Evolutionary conservation across 2,329 filamentous ascomycete species (phyloP), one percentile per base, ranked within the genome.

Genomic region (Beauveria pseudobassiana): DNA sequence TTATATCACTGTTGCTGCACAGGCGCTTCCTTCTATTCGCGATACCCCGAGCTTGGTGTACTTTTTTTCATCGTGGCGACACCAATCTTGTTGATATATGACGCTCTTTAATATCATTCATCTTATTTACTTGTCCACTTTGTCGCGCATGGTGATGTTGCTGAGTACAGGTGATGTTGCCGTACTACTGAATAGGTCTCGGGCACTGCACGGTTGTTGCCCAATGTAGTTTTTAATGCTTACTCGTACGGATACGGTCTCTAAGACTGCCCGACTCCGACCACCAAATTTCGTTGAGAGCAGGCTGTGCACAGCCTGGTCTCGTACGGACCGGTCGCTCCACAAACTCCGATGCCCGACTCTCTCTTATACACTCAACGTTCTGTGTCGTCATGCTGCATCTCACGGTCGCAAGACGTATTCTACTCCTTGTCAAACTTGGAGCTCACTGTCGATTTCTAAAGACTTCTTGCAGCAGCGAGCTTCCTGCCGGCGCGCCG

Each of bases 11-110:
- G 20, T 56, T 26, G 20, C 12, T 59, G 56, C 56, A 28, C 34
- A 48, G 56, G 56, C 49, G 48, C 22, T 53, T 40, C 22, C 26
- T 57, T 24, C 43, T 52, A 28, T 52, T 49, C 24, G 34, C 56
- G 56, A 59, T 59, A 59, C 56, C 56, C 56, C 43, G 48, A 59
- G 56, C 24, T 50, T 58, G 45, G 45, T 58, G 56, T 51, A 59
- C 24, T 52, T 59, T 8, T 40, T 10, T 28, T 59, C 6, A 8
- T 20, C 24, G 42, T 9, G n/a, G 40, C 34, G 24, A 14, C 20
- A 9, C 3, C 22, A 18, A 18, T 46, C 28, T 45, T 12, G 24
- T 34, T 24, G 14, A 49, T 24, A 28, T 24, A 16, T 9, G 3
- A 45, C 56, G 7, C 38, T 51, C 34, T 22, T 43, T 59, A 26